These are phyloP conservation scores for Clonostachys chloroleuca DNA, from an alignment of 2,329 filamentous ascomycete genomes.

Conservation along the genomic window DNA sequence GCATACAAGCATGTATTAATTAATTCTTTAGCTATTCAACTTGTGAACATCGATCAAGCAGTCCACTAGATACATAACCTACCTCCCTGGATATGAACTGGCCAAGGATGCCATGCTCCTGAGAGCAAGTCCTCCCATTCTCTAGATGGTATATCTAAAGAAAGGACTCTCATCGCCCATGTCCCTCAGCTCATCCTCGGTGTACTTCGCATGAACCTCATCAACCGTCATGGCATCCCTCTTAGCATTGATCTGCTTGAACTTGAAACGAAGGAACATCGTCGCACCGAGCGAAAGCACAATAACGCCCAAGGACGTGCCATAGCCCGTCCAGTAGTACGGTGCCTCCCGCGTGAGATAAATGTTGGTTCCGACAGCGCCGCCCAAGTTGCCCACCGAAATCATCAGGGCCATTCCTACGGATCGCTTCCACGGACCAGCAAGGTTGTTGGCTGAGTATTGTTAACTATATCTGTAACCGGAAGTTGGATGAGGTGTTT, in stretches of 20 bases:
- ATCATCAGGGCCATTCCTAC: conserved; percentile 7
- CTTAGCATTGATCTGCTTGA: conserved; percentile 10
- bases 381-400: conserved; percentile 4
- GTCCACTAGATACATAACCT: too few relatives aligned
- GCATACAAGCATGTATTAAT: too few relatives aligned
- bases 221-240: conserved; percentile 7
- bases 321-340: conserved; percentile 4
- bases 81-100: too few relatives aligned
- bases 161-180: conserved; percentile 11
- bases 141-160: conserved; percentile 6
- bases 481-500: not conserved
- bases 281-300: conserved; percentile 1
- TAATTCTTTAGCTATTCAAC: too few relatives aligned
- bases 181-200: conserved; percentile 7
- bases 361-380: conserved; percentile 5
- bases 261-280: not conserved
- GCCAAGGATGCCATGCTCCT: too few relatives aligned
- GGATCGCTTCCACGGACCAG: conserved; percentile 6
- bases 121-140: not conserved
- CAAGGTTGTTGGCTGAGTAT: conserved; percentile 6
- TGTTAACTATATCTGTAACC: not conserved
- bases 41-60: too few relatives aligned
- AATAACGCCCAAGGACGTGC: conserved; percentile 1
- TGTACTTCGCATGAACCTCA: conserved; percentile 9
- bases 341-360: conserved; percentile 4